phyloP scores from a whole-genome alignment of 1,139 yeast species.

The Suhomyces maxii region DNA sequence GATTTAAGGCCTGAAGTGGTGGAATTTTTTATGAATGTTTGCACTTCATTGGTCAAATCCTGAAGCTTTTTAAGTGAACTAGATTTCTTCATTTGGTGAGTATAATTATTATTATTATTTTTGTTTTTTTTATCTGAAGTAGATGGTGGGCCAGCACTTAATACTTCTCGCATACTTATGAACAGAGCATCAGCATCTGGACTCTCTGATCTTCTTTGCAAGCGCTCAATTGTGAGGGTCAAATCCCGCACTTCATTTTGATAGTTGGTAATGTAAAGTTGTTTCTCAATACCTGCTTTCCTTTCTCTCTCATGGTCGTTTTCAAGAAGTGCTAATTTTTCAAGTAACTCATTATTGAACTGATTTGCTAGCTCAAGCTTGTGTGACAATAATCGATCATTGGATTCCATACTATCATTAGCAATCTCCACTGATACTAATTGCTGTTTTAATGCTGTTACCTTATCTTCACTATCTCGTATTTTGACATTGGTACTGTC shows the following conservation, averaged over 20 bases:
- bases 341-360: constrained; percentile 43
- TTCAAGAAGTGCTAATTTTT: constrained; percentile 43
- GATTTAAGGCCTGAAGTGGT: constrained; percentile 11
- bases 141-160: constrained; percentile 36
- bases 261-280: constrained; percentile 37
- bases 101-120: neutral
- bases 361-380: constrained; percentile 37
- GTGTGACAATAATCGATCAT: constrained; percentile 35
- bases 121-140: neutral
- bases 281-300: constrained; percentile 30
- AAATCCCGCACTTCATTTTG: constrained; percentile 33
- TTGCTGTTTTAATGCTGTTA: constrained; percentile 27
- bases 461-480: constrained; percentile 21
- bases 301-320: constrained; percentile 41
- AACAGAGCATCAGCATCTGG: constrained; percentile 28
- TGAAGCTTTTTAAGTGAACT: constrained; percentile 18
- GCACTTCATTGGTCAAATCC: constrained; percentile 17
- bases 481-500: constrained; percentile 19
- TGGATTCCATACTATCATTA: constrained; percentile 43
- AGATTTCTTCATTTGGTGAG: constrained; percentile 14
- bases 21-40: constrained; percentile 13
- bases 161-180: constrained; percentile 33
- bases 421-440: constrained; percentile 42
- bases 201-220: constrained; percentile 10
- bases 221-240: constrained; percentile 13